Evolutionary conservation across 345 rosid species (phyloP), one percentile per base, ranked within the genome.

Genomic region (Hevea brasiliensis): DNA sequence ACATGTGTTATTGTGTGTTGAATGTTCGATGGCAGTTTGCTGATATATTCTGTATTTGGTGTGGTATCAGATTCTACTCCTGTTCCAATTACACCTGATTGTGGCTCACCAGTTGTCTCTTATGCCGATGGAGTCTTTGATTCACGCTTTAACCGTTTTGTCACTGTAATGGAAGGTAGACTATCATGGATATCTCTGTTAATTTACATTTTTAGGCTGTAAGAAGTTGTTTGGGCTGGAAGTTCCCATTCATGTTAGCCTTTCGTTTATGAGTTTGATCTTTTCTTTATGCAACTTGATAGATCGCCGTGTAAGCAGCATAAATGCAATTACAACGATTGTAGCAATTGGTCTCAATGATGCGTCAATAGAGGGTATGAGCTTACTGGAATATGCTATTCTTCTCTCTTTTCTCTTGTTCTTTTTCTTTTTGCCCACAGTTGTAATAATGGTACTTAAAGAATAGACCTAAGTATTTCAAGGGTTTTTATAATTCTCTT

Each of bases 51-150:
- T 48, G 6, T 68, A 18, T 2, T 72, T 67, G 27, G 62, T 80
- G 83, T 17, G 32, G 14, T 56, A 64, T 53, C 79, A 90, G 96
- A 77, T 87, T 72, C 89, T 56, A 55, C 79, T 72, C 95, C 91
- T 0, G 77, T 63, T 23, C 90, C 98, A 24, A 82, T 94, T 65
- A 90, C 99, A n/a, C 96, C 90, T 0, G 94, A 94, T 79, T 88
- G 86, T 74, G 96, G 96, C 18, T 84, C 78, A 51, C 89, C 90
- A 8, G 73, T 78, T 37, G 85, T 87, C 11, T 79, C 89, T 80
- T 94, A 85, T 80, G 98, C 98, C 42, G 99, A 94, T 78, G 99
- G 98, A 64, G 87, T 92, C 41, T 89, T 89, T 80, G 97, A 94
- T 80, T 18, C 77, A 23, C 88, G 87, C 41, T 84, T 92, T 79